Base-by-base conservation (phyloP, 2,329 filamentous ascomycete genomes). In the Cryphonectria nitschkei region DNA sequence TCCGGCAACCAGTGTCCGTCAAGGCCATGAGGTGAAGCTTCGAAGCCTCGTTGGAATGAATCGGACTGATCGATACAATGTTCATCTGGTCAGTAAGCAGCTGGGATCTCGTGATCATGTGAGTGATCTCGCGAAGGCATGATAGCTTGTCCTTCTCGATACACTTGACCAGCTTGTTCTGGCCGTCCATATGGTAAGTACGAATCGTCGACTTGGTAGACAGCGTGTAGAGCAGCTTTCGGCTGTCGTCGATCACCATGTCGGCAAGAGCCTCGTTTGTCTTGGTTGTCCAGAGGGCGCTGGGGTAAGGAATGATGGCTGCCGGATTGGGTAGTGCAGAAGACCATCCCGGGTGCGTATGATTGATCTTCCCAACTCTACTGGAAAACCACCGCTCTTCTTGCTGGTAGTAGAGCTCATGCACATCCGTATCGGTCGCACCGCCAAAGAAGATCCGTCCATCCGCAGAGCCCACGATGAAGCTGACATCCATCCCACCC, bases 361-460 rank as follows among this genome's bases (percentile, higher is more conserved):
- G 96, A 78, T 97, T 97, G 74, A 95, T 90, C 81, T 95, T 97
- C 72, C 92, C 90, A 79, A 93, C 97, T 74, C 92, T 89, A 80
- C 90, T 94, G 68, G 93, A 92, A 79, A 99, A 99, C 96, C 96
- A 99, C 76, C 93, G 92, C 81, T 99, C 96, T 80, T 98, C 94
- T 77, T 97, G 94, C 81, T 98, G 95, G 79, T 99, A 99, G 75
- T 92, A 95, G 68, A 99, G 88, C 81, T 99, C 96, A 79, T 96
- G 93, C 64, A 99, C 89, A 76, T 98, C 95, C 74, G 94, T 94
- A 74, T 95, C 93, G 66, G 86, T 87, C 66, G 87, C 88, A 52
- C 94, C 93, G 58, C 92, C 91, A 77, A 98, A 97, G 84, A 99
- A 99, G 74, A 99, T 96, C 73, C 96, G 92, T 11, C 97, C 97